These are phyloP conservation scores for Erucastrum elatum DNA, from an alignment of 345 rosid genomes.

Conservation along the genomic window DNA sequence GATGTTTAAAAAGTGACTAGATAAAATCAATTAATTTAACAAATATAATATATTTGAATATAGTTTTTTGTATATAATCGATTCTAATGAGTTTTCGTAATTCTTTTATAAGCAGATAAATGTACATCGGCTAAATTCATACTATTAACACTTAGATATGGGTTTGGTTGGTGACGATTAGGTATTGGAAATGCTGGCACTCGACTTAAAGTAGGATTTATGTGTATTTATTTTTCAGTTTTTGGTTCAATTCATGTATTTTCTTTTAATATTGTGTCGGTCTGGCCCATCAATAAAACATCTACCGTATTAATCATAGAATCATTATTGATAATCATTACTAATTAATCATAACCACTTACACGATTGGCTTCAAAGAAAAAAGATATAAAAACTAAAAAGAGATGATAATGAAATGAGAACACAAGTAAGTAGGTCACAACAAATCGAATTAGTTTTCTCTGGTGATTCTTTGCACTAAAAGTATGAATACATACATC, in stretches of 20 bases:
- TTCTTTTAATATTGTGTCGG: too few relatives aligned
- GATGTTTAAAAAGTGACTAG: not conserved
- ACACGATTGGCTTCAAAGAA: not conserved
- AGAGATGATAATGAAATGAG: slow-evolving; percentile 5
- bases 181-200: slow-evolving; percentile 4
- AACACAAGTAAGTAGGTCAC: slow-evolving; percentile 22
- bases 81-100: not conserved
- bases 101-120: not conserved
- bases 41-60: not conserved
- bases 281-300: slow-evolving; percentile 16
- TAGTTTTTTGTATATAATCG: not conserved
- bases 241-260: too few relatives aligned
- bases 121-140: not conserved
- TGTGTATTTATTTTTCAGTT: too few relatives aligned
- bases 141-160: not conserved
- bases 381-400: not conserved
- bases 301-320: slow-evolving; percentile 23
- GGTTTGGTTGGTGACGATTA: not conserved
- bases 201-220: slow-evolving; percentile 5
- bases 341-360: not conserved
- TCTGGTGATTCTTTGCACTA: not conserved
- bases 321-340: slow-evolving; percentile 23
- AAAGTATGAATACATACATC: too few relatives aligned
- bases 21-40: not conserved
- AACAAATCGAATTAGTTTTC: too few relatives aligned